phyloP scores from a whole-genome alignment of 2,329 filamentous ascomycete species.

The Pseudocercospora crystallina region DNA sequence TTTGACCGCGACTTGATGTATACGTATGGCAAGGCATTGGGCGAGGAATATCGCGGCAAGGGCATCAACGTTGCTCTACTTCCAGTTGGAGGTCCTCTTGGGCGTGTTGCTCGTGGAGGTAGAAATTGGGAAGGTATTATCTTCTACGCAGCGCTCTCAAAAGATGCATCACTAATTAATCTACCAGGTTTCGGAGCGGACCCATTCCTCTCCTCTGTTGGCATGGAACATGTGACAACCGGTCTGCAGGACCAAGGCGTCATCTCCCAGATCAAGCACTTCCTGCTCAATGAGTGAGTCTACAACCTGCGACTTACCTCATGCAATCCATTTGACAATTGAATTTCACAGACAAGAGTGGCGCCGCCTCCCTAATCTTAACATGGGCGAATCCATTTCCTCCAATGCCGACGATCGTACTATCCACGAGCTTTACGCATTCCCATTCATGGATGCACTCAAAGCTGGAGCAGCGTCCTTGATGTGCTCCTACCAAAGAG shows the following conservation, averaged over 20 bases:
- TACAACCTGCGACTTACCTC: slow-evolving; percentile 36
- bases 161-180: not conserved
- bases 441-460: slow-evolving; percentile 53
- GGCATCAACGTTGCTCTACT: slow-evolving; percentile 52
- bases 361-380: slow-evolving; percentile 38
- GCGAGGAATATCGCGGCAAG: slow-evolving; percentile 38
- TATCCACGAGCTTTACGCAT: slow-evolving; percentile 42
- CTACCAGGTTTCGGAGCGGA: slow-evolving; percentile 61
- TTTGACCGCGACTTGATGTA: slow-evolving; percentile 59
- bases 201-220: slow-evolving; percentile 59
- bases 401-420: slow-evolving; percentile 64
- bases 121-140: slow-evolving; percentile 43
- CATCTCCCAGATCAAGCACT: slow-evolving; percentile 51
- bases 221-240: slow-evolving; percentile 51
- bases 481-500: slow-evolving; percentile 62
- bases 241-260: slow-evolving; percentile 48
- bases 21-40: slow-evolving; percentile 53
- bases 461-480: slow-evolving; percentile 50
- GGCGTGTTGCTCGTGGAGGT: slow-evolving; percentile 28
- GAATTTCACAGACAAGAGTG: slow-evolving; percentile 59
- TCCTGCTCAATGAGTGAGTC: slow-evolving; percentile 46
- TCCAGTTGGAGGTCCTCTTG: slow-evolving; percentile 64
- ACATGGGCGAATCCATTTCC: slow-evolving; percentile 39
- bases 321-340: too few species aligned
- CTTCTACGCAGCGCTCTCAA: too few species aligned